Conservation (phyloP, 176 grass and related monocot genomes). For the Metroxylon sagu region DNA sequence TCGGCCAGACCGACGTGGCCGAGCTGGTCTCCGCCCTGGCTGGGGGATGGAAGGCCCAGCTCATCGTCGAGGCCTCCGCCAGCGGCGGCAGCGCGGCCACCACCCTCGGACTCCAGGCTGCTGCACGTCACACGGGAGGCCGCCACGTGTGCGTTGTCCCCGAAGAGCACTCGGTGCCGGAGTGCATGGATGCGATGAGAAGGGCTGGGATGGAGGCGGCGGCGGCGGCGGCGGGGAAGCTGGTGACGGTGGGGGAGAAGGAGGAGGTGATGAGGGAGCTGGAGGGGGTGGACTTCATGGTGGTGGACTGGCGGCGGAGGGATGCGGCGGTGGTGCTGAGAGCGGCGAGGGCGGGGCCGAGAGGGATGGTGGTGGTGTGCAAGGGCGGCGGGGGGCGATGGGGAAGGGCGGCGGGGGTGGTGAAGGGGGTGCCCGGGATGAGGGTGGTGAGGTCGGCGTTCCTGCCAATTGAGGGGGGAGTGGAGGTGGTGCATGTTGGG, state of each 20-base stretch:
- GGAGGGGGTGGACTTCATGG: conserved; percentile 57
- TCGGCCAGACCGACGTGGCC: conserved; percentile 17
- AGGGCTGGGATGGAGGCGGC: neutral
- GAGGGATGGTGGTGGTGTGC: conserved; percentile 72
- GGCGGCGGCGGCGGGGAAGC: conserved; percentile 4
- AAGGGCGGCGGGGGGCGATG: neutral
- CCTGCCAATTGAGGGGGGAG: conserved; percentile 54
- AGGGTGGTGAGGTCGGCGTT: conserved; percentile 52
- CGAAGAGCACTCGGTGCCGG: neutral
- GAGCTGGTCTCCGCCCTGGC: conserved; percentile 64
- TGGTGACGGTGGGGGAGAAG: conserved; percentile 20
- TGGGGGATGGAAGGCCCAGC: conserved; percentile 56
- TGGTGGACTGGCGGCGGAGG: conserved; percentile 39
- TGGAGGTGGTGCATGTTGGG: conserved; percentile 71
- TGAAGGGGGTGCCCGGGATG: conserved; percentile 23
- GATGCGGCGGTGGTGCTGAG: conserved; percentile 32
- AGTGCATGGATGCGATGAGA: neutral
- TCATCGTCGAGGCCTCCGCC: conserved; percentile 51
- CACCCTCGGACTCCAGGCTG: conserved; percentile 32
- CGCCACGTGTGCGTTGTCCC: conserved; percentile 18
- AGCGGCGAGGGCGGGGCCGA: conserved; percentile 36
- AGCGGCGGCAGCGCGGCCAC: conserved; percentile 6
- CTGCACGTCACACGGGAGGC: conserved; percentile 1
- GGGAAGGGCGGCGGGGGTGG: neutral
- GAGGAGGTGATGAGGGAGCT: conserved; percentile 34